Evolutionary conservation across 192 early-diverging fungal genomes (phyloP).

Genomic region (Coemansia sp.): DNA sequence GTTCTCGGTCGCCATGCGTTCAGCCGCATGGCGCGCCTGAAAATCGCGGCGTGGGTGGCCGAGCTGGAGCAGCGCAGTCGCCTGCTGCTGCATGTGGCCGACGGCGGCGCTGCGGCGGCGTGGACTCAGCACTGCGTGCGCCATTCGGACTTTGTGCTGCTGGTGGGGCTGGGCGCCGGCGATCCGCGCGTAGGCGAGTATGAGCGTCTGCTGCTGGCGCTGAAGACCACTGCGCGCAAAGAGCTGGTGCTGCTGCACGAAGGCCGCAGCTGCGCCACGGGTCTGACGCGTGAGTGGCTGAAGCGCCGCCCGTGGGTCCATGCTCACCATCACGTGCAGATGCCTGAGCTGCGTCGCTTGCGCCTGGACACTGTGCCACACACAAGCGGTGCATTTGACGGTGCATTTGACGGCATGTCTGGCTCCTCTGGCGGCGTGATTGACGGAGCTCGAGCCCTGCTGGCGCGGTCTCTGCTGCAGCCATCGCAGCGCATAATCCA

Average conservation of each 20-base stretch:
- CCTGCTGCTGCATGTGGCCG: constrained; percentile 93
- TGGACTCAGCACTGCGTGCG: constrained; percentile 97
- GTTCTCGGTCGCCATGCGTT: constrained; percentile 92
- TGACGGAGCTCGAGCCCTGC: constrained; percentile 14
- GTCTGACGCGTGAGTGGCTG: constrained; percentile 88
- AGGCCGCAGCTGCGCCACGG: constrained; percentile 70
- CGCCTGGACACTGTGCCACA: background rate
- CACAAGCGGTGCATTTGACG: background rate
- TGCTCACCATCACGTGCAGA: constrained; percentile 93
- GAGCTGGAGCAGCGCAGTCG: constrained; percentile 89
- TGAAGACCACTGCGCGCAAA: constrained; percentile 97
- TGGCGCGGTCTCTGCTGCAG: constrained; percentile 21
- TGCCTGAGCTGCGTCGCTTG: constrained; percentile 55
- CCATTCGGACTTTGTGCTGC: constrained; percentile 92
- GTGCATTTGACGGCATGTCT: background rate
- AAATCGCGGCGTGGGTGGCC: constrained; percentile 87
- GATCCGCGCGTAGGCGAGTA: constrained; percentile 88
- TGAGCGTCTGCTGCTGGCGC: constrained; percentile 85
- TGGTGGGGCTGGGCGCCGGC: constrained; percentile 90
- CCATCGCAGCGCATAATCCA: constrained; percentile 23
- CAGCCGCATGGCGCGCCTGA: constrained; percentile 85
- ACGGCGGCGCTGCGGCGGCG: constrained; percentile 80
- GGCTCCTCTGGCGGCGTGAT: background rate
- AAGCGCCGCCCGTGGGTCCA: constrained; percentile 92
- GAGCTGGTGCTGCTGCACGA: constrained; percentile 92